phyloP scores from a whole-genome alignment of 805 yeast species.

The Yarrowia deformans region DNA sequence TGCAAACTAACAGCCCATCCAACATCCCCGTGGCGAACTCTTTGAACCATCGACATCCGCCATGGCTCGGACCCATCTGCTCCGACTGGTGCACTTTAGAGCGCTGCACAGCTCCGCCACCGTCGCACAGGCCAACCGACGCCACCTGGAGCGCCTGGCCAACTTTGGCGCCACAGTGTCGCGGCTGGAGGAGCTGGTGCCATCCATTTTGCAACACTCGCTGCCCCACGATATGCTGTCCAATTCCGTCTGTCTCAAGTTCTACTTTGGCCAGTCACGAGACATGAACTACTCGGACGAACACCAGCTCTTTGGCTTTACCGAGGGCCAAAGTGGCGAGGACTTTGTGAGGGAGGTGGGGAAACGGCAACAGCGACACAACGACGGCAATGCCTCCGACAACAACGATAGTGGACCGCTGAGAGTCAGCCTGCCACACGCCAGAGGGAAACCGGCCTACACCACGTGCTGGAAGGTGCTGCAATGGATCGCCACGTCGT shows the following conservation, averaged over 20 bases:
- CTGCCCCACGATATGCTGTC: conserved; percentile 31
- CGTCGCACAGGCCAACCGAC: neutral
- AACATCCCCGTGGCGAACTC: neutral
- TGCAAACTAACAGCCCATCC: conserved; percentile 17
- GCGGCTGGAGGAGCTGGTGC: conserved; percentile 30
- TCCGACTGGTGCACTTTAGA: conserved; percentile 17
- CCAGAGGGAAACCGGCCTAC: conserved; percentile 22
- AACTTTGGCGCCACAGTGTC: conserved; percentile 35
- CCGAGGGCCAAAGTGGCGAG: conserved; percentile 23
- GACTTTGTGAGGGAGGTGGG: conserved; percentile 25
- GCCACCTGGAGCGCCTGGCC: conserved; percentile 37
- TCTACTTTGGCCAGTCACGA: conserved; percentile 28
- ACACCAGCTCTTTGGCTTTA: conserved; percentile 25
- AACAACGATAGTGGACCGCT: conserved; percentile 3
- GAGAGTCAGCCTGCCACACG: conserved; percentile 21
- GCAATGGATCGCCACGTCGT: conserved; percentile 20
- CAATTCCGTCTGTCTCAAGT: conserved; percentile 36
- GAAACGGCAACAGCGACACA: neutral
- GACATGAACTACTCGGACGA: conserved; percentile 25
- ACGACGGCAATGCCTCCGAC: neutral
- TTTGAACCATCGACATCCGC: neutral
- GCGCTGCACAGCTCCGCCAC: conserved; percentile 18
- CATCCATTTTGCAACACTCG: conserved; percentile 9
- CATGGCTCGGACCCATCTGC: conserved; percentile 10
- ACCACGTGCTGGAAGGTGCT: conserved; percentile 37